Base-by-base conservation (phyloP, 2,329 filamentous ascomycete species). In the Leptosphaerulina australis region DNA sequence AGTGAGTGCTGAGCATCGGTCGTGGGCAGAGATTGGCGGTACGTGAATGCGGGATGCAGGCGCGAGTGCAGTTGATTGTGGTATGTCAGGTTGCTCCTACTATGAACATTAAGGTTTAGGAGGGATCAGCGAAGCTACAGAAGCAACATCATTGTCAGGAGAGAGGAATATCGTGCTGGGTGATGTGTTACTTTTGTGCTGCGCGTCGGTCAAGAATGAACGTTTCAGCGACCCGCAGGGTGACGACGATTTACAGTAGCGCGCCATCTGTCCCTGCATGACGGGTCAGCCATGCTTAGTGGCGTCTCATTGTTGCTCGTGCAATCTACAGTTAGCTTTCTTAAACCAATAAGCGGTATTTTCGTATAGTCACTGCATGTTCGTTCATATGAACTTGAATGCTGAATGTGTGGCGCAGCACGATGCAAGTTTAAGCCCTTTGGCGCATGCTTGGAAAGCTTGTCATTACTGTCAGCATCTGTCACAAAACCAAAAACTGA, bases 231-330 rank as follows among this genome's bases (percentile, higher is more conserved):
- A 34, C 50, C 50, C 50, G 38, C 50, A 46, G 22, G 37, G 37
- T 52, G 49, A 52, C 50, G 50, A 53, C 50, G 44, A 53, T 52
- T 41, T 21, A 21, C 49, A 28, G 36, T 47, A 52, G 49, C 43
- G 49, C 43, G 35, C 31, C 25, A 14, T 31, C 30, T 21, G 49
- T 43, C 43, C 50, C 50, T 53, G 50, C 50, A 53, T 46, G 18
- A 29, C 38, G 38, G 48, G 36, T 25, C 24, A 51, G 41, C 41
- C 48, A 25, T 41, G 41, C 25, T 29, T 22, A 10, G 40, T 35
- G 48, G 48, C 48, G 41, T 46, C 41, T 46, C 48, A 24, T n/a
- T 25, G 36, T 18, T 17, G 36, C 41, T 51, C 41, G 33, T 46
- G 48, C 41, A 17, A 46, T 36, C 30, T 41, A 37, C 25, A 37